Conservation (phyloP, 2,329 filamentous ascomycete genomes). For the Phialophora macrospora region DNA sequence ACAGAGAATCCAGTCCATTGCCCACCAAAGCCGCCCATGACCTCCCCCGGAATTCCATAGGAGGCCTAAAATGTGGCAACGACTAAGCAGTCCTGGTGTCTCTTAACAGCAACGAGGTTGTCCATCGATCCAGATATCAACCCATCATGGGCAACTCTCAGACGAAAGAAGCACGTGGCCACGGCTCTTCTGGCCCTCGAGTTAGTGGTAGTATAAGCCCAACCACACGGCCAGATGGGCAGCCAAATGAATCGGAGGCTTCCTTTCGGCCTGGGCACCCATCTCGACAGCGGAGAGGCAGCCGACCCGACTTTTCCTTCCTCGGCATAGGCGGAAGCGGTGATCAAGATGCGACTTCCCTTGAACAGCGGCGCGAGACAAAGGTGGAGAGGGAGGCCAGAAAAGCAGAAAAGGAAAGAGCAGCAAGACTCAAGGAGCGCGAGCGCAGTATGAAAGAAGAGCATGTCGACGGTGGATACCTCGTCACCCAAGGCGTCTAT, state of each 20-base stretch:
- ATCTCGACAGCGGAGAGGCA: conserved; percentile 58
- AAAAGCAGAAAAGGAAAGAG: conserved; percentile 79
- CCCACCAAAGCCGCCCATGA: conserved; percentile 4
- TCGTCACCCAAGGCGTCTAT: conserved; percentile 94
- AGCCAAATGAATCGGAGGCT: conserved; percentile 22
- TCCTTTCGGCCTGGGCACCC: conserved; percentile 27
- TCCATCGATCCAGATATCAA: conserved; percentile 20
- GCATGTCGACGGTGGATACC: conserved; percentile 88
- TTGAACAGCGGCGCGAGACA: conserved; percentile 76
- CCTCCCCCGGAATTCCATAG: conserved; percentile 11
- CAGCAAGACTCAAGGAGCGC: conserved; percentile 76
- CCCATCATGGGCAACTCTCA: conserved; percentile 53
- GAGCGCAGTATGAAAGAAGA: conserved; percentile 91
- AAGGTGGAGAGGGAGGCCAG: conserved; percentile 89
- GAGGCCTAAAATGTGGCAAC: conserved; percentile 31
- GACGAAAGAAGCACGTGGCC: conserved; percentile 52
- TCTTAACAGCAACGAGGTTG: conserved; percentile 29
- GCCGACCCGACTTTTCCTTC: conserved; percentile 64
- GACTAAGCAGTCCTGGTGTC: conserved; percentile 22
- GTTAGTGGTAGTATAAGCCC: conserved; percentile 31
- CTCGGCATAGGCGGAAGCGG: conserved; percentile 58
- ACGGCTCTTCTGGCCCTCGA: conserved; percentile 29
- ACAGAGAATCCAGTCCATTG: conserved; percentile 9
- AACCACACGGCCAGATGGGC: conserved; percentile 29
- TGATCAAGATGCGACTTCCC: conserved; percentile 56